Evolutionary conservation across 257 asterid genomes (phyloP), one percentile per base, ranked within the genome.

Genomic region (Ophiorrhiza pumila): DNA sequence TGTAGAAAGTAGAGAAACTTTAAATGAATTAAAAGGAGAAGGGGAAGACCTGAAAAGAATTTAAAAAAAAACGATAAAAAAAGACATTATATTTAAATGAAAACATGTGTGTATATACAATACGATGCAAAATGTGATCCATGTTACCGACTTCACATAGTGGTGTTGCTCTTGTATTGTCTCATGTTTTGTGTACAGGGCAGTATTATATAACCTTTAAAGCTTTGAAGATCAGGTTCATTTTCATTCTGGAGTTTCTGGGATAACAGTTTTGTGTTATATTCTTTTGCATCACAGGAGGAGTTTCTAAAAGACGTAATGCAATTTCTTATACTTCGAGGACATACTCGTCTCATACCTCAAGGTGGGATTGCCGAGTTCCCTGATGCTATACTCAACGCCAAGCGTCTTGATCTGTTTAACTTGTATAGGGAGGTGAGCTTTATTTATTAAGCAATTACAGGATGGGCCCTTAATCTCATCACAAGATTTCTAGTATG

Each of bases 341-440:
- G 99, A 15, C 99, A 95, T 77, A 92, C 85, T 65, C 98, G 99
- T 69, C 98, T 95, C 68, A 87, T 95, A 80, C 99, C 99, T 76
- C 98, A 95, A 87, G 97, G 96, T 25, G 99, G 99, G 69, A 83
- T 92, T 53, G 90, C 96, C 0, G 99, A 95, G 88, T 95, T 95
- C 77, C 99, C 99, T 7, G 99, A 95, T 55, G 98, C 99, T 23
- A 88, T 95, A 80, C 96, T 95, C 81, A 95, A 95, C n/a, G 99
- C 99, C 13, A 95, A 92, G 76, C 97, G 99, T 45, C 98, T 95
- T 35, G 99, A 95, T 80, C 96, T 95, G 69, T 92, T 90, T 74
- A 95, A 95, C 87, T 80, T 95, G 91, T 95, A 95, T 65, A 90
- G 99, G 72, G 99, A 95, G 96, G 99, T 95, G 78, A 83, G 86